phyloP scores from a whole-genome alignment of 129 eudicot species.

The Ambrosia artemisiifolia region DNA sequence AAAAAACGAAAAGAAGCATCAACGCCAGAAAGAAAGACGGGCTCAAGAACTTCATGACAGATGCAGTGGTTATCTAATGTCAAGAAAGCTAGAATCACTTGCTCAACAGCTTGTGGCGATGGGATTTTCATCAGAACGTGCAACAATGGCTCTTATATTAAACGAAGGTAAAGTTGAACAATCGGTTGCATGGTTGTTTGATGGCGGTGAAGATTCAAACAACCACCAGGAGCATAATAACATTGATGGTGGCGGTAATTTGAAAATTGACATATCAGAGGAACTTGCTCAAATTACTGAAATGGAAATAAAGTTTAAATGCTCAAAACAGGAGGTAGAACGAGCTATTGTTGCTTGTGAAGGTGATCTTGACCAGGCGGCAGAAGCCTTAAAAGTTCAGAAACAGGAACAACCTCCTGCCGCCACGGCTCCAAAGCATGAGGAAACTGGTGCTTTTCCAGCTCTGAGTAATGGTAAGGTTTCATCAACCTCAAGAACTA shows the following conservation, averaged over 20 bases:
- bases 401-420: slow-evolving; percentile 59
- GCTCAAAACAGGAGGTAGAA: slow-evolving; percentile 73
- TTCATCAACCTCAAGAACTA: slow-evolving; percentile 27
- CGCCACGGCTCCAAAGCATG: slow-evolving; percentile 37
- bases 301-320: slow-evolving; percentile 56
- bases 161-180: slow-evolving; percentile 78
- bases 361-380: slow-evolving; percentile 78
- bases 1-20: slow-evolving; percentile 76
- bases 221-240: slow-evolving; percentile 42
- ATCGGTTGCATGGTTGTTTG: slow-evolving; percentile 71
- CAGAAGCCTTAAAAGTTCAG: slow-evolving; percentile 55
- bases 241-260: slow-evolving; percentile 48
- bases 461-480: slow-evolving; percentile 38
- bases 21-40: slow-evolving; percentile 77
- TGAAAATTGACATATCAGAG: slow-evolving; percentile 76
- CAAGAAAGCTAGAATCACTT: slow-evolving; percentile 70
- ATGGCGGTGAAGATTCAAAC: slow-evolving; percentile 60
- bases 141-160: slow-evolving; percentile 75
- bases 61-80: slow-evolving; percentile 78
- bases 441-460: slow-evolving; percentile 60
- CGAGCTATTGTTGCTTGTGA: slow-evolving; percentile 65
- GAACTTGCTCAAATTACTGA: slow-evolving; percentile 62
- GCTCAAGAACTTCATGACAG: slow-evolving; percentile 79
- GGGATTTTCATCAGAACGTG: slow-evolving; percentile 79
- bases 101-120: slow-evolving; percentile 71